Percentiles rank a stretch among this genome's conserved stretches.
Evolutionary conservation across 176 grass and related monocot genomes (phyloP).

Genomic region (Zoysia japonica): DNA sequence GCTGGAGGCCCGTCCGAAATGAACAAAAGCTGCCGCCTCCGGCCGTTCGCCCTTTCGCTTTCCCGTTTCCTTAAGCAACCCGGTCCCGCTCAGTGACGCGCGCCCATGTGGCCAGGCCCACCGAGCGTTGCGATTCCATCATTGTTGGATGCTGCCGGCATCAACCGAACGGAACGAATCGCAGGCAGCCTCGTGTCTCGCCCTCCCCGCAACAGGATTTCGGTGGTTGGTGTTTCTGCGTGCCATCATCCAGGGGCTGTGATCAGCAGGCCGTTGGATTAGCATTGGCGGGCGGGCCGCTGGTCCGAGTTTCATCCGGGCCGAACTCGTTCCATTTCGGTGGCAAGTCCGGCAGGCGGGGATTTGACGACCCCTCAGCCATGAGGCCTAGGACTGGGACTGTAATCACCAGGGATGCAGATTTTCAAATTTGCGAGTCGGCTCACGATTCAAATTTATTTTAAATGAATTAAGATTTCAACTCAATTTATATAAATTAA

Average conservation of each 20-base stretch:
- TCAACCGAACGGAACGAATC: neutral
- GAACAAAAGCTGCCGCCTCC: neutral
- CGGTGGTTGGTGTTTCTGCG: neutral
- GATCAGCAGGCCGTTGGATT: neutral
- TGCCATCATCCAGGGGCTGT: neutral
- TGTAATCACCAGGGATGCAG: too few species aligned
- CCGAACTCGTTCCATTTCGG: too few species aligned
- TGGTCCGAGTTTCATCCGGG: too few species aligned
- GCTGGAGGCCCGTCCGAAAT: neutral
- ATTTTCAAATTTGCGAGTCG: too few species aligned
- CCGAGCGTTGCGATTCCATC: neutral
- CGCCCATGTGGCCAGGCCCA: constrained; percentile 4
- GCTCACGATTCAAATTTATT: too few species aligned
- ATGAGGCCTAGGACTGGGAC: too few species aligned
- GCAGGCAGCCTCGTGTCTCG: neutral
- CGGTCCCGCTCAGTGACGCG: neutral
- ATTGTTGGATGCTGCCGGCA: neutral
- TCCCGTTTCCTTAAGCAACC: constrained; percentile 11
- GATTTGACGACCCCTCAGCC: too few species aligned
- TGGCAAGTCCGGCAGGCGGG: too few species aligned
- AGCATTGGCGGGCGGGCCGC: too few species aligned
- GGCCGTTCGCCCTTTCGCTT: neutral
- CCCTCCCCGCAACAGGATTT: neutral
- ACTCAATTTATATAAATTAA: too few species aligned
- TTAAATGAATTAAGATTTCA: too few species aligned